Conservation (phyloP, 2,329 filamentous ascomycete species). For the Setomelanomma holmii region DNA sequence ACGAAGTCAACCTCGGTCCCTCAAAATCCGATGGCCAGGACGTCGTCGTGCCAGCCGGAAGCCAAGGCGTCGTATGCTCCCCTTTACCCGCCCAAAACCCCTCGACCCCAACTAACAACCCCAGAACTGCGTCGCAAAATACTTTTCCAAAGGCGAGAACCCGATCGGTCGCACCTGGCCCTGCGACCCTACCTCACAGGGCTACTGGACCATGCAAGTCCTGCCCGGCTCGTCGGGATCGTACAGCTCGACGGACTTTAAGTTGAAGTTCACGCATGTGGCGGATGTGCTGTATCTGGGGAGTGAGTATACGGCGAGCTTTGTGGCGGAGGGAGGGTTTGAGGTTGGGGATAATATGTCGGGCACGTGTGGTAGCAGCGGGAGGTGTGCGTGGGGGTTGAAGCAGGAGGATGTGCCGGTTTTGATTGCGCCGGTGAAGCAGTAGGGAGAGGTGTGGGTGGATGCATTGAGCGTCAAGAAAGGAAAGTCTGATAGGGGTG, state of each 20-base stretch:
- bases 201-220: constrained; percentile 35
- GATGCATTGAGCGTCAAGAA: too few relatives aligned
- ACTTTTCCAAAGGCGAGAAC: constrained; percentile 19
- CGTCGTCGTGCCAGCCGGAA: constrained; percentile 24
- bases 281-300: constrained; percentile 19
- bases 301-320: constrained; percentile 19
- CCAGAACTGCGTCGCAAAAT: constrained; percentile 35
- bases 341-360: constrained; percentile 18
- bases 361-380: constrained; percentile 28
- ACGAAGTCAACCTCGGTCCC: constrained; percentile 24
- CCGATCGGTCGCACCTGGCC: constrained; percentile 32
- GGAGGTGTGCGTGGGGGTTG: constrained; percentile 24
- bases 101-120: too few relatives aligned
- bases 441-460: background rate
- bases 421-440: constrained; percentile 5
- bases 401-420: constrained; percentile 8
- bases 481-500: too few relatives aligned
- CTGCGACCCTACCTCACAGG: constrained; percentile 24
- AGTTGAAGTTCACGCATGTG: constrained; percentile 32
- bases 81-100: too few relatives aligned
- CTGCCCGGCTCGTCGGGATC: constrained; percentile 9
- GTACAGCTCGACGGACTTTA: constrained; percentile 22
- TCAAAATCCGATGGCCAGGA: constrained; percentile 3
- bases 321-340: constrained; percentile 22
- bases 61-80: constrained; percentile 16